A percentile compares a stretch with the other conserved stretches of the same genome.
phyloP scores from a whole-genome alignment of 2,329 filamentous ascomycete genomes.

The Passalora sequoiae region DNA sequence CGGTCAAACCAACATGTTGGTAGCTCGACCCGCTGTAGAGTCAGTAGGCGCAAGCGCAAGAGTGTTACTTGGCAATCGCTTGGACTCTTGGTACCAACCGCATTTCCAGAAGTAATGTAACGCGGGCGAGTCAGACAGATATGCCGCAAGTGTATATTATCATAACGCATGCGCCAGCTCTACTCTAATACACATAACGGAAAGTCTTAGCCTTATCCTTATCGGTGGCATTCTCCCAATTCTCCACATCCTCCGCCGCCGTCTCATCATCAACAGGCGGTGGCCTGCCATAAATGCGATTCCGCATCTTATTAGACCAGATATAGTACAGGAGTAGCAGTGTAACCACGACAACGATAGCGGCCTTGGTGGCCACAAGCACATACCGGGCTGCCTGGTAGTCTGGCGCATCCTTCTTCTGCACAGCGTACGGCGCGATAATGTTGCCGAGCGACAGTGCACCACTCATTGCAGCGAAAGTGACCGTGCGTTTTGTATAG shows the following conservation, averaged over 20 bases:
- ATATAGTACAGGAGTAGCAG: slow-evolving; percentile 40
- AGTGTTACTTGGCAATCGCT: no score
- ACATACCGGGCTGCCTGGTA: slow-evolving; percentile 42
- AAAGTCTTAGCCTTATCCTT: slow-evolving; percentile 6
- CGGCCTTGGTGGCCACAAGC: slow-evolving; percentile 33
- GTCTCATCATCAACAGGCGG: neutral
- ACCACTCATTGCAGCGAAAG: slow-evolving; percentile 53
- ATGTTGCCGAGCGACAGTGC: slow-evolving; percentile 37
- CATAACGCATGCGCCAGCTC: neutral
- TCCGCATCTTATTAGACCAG: slow-evolving; percentile 10
- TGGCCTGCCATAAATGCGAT: slow-evolving; percentile 2
- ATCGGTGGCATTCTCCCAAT: slow-evolving; percentile 2
- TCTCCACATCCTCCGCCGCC: neutral
- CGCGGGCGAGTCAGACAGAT: no score
- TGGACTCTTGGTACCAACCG: no score
- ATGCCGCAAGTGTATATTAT: no score
- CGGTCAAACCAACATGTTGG: no score
- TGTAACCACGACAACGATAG: slow-evolving; percentile 37
- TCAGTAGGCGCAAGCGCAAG: no score
- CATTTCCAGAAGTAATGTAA: no score
- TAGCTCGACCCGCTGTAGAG: no score
- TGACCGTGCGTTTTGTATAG: slow-evolving; percentile 55
- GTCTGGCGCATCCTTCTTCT: slow-evolving; percentile 32
- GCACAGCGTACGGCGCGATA: slow-evolving; percentile 37
- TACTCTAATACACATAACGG: slow-evolving; percentile 2